Evolutionary conservation across 495 filamentous ascomycete species (phyloP).

Genomic region (Endocarpon pusillum): DNA sequence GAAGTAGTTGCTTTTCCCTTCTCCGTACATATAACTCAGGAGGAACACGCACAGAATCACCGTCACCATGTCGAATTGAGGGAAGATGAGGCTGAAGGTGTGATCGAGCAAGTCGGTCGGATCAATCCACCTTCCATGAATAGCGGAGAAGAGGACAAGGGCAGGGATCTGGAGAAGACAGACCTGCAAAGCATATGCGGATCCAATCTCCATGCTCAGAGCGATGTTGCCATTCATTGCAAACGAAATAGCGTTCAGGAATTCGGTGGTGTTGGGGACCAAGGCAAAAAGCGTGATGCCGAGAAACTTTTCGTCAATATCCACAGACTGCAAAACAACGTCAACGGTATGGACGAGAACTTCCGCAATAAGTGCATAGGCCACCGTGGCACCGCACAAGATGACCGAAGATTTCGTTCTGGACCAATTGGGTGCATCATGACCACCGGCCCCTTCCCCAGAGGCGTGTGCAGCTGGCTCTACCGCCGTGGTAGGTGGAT

Average conservation of each 20-base stretch:
- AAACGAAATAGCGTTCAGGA: conserved; percentile 97
- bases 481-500: conserved; percentile 19
- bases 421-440: conserved; percentile 97
- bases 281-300: conserved; percentile 94
- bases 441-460: conserved; percentile 40
- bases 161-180: conserved; percentile 93
- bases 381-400: conserved; percentile 71
- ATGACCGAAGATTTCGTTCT: conserved; percentile 78
- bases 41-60: conserved; percentile 97
- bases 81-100: conserved; percentile 90
- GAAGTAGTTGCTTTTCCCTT: conserved; percentile 66
- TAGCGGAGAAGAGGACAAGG: conserved; percentile 76
- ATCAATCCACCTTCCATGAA: conserved; percentile 32
- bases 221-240: conserved; percentile 99
- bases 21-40: conserved; percentile 92
- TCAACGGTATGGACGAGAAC: conserved; percentile 95
- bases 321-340: conserved; percentile 71
- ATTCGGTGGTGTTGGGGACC: conserved; percentile 96
- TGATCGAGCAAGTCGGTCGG: conserved; percentile 46
- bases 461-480: background rate
- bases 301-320: conserved; percentile 94
- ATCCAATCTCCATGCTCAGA: conserved; percentile 96
- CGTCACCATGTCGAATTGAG: conserved; percentile 97
- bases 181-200: conserved; percentile 91
- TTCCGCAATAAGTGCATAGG: conserved; percentile 92